These are phyloP conservation scores for Viola pubescens DNA, from an alignment of 441 rosid genomes.

Conservation along the genomic window DNA sequence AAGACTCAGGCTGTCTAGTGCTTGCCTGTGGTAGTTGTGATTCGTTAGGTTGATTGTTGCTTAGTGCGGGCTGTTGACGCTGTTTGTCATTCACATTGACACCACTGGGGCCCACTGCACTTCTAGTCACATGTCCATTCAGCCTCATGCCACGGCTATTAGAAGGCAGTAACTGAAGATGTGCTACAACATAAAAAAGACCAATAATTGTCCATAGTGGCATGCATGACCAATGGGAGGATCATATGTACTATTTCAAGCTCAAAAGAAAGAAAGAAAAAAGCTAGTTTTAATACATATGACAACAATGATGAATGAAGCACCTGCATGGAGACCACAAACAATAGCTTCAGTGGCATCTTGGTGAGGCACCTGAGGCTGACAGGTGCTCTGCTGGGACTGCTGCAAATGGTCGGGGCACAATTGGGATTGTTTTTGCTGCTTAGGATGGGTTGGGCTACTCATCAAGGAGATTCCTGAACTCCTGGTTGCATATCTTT, in stretches of 20 bases:
- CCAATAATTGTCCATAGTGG: neutral
- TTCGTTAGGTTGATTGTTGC: constrained; percentile 15
- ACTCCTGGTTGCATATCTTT: constrained; percentile 7
- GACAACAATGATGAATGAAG: neutral
- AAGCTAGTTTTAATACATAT: neutral
- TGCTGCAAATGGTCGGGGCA: constrained; percentile 16
- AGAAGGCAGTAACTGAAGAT: constrained; percentile 9
- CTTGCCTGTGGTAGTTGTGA: constrained; percentile 15
- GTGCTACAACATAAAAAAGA: constrained; percentile 10
- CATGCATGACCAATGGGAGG: neutral
- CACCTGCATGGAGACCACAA: constrained; percentile 11
- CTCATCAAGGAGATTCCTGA: neutral
- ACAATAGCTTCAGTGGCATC: constrained; percentile 15
- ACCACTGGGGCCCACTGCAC: constrained; percentile 18
- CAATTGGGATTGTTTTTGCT: constrained; percentile 9
- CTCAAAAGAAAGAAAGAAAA: neutral
- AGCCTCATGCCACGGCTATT: constrained; percentile 13
- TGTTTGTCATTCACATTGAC: constrained; percentile 12
- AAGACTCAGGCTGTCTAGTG: constrained; percentile 16
- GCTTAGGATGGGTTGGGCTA: constrained; percentile 10
- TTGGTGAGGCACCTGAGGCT: constrained; percentile 22
- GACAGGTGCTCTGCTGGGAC: constrained; percentile 21
- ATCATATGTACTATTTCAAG: neutral
- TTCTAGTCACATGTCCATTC: constrained; percentile 14
- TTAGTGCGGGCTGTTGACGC: constrained; percentile 13